phyloP scores from a whole-genome alignment of 1,284 basidiomycete genomes.

The Sporisorium exsertum region DNA sequence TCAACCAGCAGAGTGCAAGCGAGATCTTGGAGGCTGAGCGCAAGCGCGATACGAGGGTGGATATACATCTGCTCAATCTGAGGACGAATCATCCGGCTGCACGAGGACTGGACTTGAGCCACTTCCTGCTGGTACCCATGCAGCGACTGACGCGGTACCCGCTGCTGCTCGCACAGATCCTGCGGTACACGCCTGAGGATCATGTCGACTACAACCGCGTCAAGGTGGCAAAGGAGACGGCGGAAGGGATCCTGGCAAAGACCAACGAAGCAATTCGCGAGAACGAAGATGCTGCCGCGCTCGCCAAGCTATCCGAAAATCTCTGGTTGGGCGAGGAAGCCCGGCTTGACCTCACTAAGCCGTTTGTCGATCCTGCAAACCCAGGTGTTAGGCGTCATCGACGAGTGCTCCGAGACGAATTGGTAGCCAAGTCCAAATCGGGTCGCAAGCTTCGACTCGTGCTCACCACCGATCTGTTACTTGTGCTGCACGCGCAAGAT shows the following conservation, averaged over 20 bases:
- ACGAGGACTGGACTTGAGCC: conserved; percentile 86
- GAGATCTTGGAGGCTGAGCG: conserved; percentile 82
- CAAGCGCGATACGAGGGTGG: conserved; percentile 77
- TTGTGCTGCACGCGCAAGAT: conserved; percentile 57
- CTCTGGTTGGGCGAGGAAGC: conserved; percentile 76
- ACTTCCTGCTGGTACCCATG: conserved; percentile 92
- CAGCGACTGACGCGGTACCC: conserved; percentile 96
- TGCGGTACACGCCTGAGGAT: conserved; percentile 92
- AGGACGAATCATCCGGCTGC: conserved; percentile 80
- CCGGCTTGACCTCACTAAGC: conserved; percentile 80
- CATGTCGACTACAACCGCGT: conserved; percentile 80
- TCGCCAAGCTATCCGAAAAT: conserved; percentile 79
- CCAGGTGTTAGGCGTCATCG: conserved; percentile 68
- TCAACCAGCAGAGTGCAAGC: conserved; percentile 85
- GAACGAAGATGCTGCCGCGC: conserved; percentile 81
- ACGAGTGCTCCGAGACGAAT: conserved; percentile 82
- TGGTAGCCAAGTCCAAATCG: conserved; percentile 83
- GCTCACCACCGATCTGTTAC: conserved; percentile 67
- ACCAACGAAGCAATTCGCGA: conserved; percentile 92
- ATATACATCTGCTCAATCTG: conserved; percentile 79
- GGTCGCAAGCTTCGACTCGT: conserved; percentile 78
- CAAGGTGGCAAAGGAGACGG: conserved; percentile 74
- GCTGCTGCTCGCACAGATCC: conserved; percentile 87
- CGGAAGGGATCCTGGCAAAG: conserved; percentile 79
- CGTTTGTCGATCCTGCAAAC: conserved; percentile 81